Conservation (phyloP, 2,329 filamentous ascomycete genomes). For the Celoporthe dispersa region DNA sequence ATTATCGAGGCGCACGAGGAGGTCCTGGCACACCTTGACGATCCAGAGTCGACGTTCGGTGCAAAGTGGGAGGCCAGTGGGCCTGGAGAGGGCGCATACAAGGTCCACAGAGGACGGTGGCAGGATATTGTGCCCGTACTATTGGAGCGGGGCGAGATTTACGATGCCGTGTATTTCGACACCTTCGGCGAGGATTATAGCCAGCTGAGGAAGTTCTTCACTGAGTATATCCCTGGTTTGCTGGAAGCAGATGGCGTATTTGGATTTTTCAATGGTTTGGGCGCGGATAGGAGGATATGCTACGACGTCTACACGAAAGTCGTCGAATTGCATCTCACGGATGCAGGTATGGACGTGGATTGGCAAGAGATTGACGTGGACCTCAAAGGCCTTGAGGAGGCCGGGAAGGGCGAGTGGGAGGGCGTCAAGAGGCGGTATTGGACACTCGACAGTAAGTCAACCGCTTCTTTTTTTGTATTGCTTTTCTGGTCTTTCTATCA, state of each 20-base stretch:
- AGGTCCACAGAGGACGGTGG: conserved; percentile 77
- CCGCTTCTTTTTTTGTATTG: not conserved
- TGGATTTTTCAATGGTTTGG: conserved; percentile 89
- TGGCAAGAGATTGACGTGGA: conserved; percentile 82
- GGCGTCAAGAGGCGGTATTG: conserved; percentile 89
- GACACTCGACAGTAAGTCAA: conserved; percentile 71
- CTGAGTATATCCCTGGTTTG: conserved; percentile 80
- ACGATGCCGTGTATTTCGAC: conserved; percentile 95
- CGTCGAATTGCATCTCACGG: conserved; percentile 85
- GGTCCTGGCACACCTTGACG: conserved; percentile 68
- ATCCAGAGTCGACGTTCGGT: conserved; percentile 56
- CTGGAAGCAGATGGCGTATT: conserved; percentile 75
- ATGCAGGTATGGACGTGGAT: conserved; percentile 86
- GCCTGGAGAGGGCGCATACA: conserved; percentile 69
- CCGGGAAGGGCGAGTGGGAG: conserved; percentile 79
- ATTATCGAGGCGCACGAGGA: conserved; percentile 85
- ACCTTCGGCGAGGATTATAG: conserved; percentile 95
- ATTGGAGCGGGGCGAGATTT: conserved; percentile 69
- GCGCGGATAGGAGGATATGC: conserved; percentile 88
- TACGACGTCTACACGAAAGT: conserved; percentile 97
- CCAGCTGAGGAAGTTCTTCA: conserved; percentile 85
- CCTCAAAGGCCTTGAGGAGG: conserved; percentile 64
- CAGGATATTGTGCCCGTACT: conserved; percentile 77
- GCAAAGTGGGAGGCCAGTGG: conserved; percentile 57
- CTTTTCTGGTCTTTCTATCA: conserved; percentile 24